phyloP scores from a whole-genome alignment of 768 basidiomycete species.

The Lepiota venenata region DNA sequence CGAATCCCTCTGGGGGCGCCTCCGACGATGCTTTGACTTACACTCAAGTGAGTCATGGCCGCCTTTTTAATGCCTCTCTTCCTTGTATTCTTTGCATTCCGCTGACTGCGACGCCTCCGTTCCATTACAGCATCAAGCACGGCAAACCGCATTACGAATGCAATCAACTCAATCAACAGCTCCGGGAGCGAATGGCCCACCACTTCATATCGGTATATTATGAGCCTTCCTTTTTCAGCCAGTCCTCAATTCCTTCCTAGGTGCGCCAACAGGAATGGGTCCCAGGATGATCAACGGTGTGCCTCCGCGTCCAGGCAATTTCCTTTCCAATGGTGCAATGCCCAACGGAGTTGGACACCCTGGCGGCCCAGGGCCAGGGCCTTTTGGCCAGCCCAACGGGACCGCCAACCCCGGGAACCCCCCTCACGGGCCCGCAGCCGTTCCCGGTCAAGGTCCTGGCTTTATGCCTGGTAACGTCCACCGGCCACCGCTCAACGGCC shows the following conservation, averaged over 20 bases:
- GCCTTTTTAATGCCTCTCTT: constrained; percentile 14
- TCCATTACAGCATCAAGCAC: constrained; percentile 22
- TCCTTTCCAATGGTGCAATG: constrained; percentile 3
- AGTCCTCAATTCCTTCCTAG: background rate
- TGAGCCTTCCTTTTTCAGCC: background rate
- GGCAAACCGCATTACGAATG: constrained; percentile 25
- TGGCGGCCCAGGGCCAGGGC: constrained; percentile 11
- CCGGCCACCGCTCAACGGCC: constrained; percentile 12
- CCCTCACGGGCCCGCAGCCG: background rate
- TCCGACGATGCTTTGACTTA: constrained; percentile 74
- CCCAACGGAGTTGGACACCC: constrained; percentile 13
- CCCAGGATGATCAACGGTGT: constrained; percentile 17
- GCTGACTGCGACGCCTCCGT: constrained; percentile 12
- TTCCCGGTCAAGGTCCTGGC: constrained; percentile 16
- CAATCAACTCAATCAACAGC: constrained; percentile 19
- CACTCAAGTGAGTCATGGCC: constrained; percentile 49
- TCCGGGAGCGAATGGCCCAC: constrained; percentile 15
- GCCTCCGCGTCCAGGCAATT: constrained; percentile 5
- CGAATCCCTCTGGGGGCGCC: constrained; percentile 44
- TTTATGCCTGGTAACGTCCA: constrained; percentile 20
- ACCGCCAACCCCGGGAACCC: constrained; percentile 9
- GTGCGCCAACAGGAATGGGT: constrained; percentile 12
- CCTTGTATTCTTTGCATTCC: too few relatives aligned
- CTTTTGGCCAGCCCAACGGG: constrained; percentile 10
- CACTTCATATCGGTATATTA: constrained; percentile 9